Conservation (phyloP, 2,329 filamentous ascomycete genomes). For the Westerdykella ornata region DNA sequence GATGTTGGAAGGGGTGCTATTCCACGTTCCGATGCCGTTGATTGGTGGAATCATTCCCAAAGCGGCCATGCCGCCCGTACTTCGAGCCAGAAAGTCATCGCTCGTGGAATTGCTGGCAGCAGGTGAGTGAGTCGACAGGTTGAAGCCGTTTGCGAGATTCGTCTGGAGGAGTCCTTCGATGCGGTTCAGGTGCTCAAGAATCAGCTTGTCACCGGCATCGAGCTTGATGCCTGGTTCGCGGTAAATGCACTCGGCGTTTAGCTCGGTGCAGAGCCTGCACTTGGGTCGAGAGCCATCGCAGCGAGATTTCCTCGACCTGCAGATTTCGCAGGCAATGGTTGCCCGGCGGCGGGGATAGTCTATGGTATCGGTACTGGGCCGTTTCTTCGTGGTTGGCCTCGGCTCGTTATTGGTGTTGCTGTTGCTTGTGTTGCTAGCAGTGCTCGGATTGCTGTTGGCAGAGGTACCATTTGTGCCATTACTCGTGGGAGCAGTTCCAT, state of each 20-base stretch:
- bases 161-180: constrained; percentile 76
- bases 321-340: constrained; percentile 63
- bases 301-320: constrained; percentile 70
- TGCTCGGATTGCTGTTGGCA: too few species aligned
- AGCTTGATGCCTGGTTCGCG: constrained; percentile 81
- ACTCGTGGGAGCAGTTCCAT: constrained; percentile 26
- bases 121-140: constrained; percentile 52
- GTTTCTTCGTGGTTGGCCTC: constrained; percentile 31
- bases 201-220: constrained; percentile 79
- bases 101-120: constrained; percentile 41
- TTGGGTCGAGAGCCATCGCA: constrained; percentile 76
- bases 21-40: constrained; percentile 65
- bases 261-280: constrained; percentile 75
- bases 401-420: constrained; percentile 12
- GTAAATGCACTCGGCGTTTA: constrained; percentile 77
- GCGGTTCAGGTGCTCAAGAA: constrained; percentile 67
- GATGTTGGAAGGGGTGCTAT: constrained; percentile 57
- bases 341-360: constrained; percentile 39
- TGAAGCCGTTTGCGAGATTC: constrained; percentile 52
- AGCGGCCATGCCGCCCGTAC: constrained; percentile 32
- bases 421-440: background rate
- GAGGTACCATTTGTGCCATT: constrained; percentile 13
- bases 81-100: constrained; percentile 38
- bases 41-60: constrained; percentile 37
- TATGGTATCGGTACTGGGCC: constrained; percentile 38